Evolutionary conservation across 768 basidiomycete genomes (phyloP).

Genomic region (Lentinus brumalis): DNA sequence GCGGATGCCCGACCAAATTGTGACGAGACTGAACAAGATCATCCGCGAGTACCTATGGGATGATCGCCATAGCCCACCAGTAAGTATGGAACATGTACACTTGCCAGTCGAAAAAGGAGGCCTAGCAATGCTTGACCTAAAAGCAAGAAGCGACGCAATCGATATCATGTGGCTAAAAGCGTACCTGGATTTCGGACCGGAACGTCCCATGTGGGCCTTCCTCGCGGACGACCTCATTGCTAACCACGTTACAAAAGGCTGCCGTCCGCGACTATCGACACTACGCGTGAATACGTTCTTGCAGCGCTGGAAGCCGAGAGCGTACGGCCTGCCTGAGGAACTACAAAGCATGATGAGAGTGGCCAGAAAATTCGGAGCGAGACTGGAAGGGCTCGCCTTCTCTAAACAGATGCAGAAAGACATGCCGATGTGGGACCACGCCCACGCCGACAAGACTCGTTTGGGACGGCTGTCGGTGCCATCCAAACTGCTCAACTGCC

Average conservation of each 20-base stretch:
- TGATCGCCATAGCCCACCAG: background rate
- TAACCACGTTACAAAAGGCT: background rate
- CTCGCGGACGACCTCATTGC: conserved; percentile 13
- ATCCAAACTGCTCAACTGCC: background rate
- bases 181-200: background rate
- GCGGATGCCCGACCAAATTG: conserved; percentile 21
- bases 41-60: conserved; percentile 11
- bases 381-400: too few relatives aligned
- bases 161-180: conserved; percentile 16
- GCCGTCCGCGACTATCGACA: background rate
- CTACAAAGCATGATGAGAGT: too few relatives aligned
- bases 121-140: background rate
- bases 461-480: too few relatives aligned
- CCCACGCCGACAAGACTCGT: too few relatives aligned
- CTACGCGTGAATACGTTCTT: conserved; percentile 1
- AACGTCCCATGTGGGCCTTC: conserved; percentile 14
- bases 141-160: conserved; percentile 19
- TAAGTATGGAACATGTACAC: background rate
- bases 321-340: background rate
- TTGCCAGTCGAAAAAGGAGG: background rate
- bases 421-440: too few relatives aligned
- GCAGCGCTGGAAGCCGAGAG: conserved; percentile 2
- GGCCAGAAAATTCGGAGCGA: too few relatives aligned
- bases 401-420: too few relatives aligned
- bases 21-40: background rate